Evolutionary conservation across 2,329 filamentous ascomycete genomes (phyloP).

Genomic region (Sclerotinia spermophila): DNA sequence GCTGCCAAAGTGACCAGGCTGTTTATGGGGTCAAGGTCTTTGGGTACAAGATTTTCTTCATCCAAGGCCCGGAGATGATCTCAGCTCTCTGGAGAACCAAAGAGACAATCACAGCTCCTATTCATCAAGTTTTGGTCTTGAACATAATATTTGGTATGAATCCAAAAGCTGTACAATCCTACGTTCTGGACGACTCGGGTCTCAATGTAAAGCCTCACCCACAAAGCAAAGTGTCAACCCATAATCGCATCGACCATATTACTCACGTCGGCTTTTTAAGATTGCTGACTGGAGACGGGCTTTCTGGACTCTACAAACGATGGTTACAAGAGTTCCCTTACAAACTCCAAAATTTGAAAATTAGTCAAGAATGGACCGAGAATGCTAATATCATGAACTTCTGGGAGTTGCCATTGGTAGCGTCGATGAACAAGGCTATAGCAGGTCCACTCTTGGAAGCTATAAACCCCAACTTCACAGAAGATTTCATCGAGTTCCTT

Average conservation of each 20-base stretch:
- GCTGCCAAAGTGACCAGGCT: too few species aligned
- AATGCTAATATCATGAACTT: background rate
- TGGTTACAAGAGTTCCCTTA: background rate
- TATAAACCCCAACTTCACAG: background rate
- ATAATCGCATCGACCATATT: background rate
- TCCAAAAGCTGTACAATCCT: too few species aligned
- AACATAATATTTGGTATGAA: too few species aligned
- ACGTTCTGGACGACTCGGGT: background rate
- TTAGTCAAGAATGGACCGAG: background rate
- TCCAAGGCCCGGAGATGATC: too few species aligned
- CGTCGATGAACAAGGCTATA: background rate
- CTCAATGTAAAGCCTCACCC: background rate
- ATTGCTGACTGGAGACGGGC: background rate
- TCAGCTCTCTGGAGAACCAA: too few species aligned
- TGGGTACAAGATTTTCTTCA: slow-evolving; percentile 14
- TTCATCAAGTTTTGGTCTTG: too few species aligned
- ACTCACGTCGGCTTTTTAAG: background rate
- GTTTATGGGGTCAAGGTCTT: too few species aligned
- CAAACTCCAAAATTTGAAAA: background rate
- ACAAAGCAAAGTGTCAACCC: background rate
- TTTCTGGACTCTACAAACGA: background rate
- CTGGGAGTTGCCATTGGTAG: background rate
- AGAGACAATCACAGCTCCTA: too few species aligned
- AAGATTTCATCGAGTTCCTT: background rate
- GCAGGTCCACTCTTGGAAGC: background rate